Base-by-base conservation (phyloP, 2,329 filamentous ascomycete genomes). In the Ophiosphaerella korrae region DNA sequence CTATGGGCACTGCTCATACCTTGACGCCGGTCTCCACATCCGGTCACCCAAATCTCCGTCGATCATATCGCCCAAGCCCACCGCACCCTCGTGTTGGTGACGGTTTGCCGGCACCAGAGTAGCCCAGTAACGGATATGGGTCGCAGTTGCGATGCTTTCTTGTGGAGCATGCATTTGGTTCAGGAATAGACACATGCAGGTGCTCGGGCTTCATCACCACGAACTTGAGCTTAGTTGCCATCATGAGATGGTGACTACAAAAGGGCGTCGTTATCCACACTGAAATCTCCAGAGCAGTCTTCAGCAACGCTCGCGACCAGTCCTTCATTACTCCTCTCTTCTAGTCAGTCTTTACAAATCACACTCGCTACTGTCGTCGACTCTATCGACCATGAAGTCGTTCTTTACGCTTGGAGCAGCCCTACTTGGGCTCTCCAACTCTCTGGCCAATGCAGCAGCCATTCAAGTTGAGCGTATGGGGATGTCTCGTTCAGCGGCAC, bases 211-310 rank as follows among this genome's bases (percentile, higher is more conserved):
- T 23, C 6, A 21, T 39, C 37, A 23, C 33, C 13, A 13, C 3
- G 7, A n/a, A 33, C 9, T 11, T n/a, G 32, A 33, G 2, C 33
- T 7, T 35, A 35, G 33, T 16, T 16, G 9, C 11, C 26, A 29
- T 2, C 26, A 29, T 29, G 5, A 35, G 33, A 38, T 7, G 2
- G 14, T 34, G 79, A 53, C 38, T 55, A 63, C 41, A 80, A 48
- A 66, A 38, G 36, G 36, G 21, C 2, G 7, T 12, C 18, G 5
- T 8, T 13, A 5, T 13, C 18, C 36, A 21, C 26, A 11, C 8
- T 39, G 36, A 24, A 24, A 40, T 24, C 3, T 37, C 16, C 29
- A 57, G 36, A 47, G 46, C 49, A 57, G n/a, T 35, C 14, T 12
- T 21, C 21, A 48, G 36, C 29, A 26, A 36, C 40, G 18, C 46